Evolutionary conservation across 768 basidiomycete genomes (phyloP).

Genomic region (Stropharia rugosoannulata): DNA sequence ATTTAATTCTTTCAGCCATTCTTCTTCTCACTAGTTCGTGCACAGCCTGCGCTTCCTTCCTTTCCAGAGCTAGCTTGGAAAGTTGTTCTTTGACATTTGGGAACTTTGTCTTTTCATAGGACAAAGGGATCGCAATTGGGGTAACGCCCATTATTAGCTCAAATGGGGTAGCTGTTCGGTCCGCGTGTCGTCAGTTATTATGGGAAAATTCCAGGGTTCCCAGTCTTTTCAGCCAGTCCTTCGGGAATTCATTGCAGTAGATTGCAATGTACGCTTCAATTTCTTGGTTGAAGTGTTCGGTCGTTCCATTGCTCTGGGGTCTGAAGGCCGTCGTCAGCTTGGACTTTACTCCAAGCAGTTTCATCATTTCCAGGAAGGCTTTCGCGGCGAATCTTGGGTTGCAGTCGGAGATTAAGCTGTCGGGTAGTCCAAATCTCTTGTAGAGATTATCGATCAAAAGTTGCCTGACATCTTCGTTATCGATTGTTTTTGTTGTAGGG

Average conservation of each 20-base stretch:
- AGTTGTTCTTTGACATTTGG: slow-evolving; percentile 1
- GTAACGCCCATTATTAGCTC: slow-evolving; percentile 16
- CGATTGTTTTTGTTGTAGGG: slow-evolving; percentile 15
- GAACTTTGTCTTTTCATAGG: slow-evolving; percentile 8
- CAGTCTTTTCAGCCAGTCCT: slow-evolving; percentile 6
- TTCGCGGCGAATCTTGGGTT: slow-evolving; percentile 12
- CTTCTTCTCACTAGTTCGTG: slow-evolving; percentile 13
- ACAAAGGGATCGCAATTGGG: neutral
- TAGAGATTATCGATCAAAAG: slow-evolving; percentile 4
- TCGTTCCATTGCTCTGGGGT: slow-evolving; percentile 16
- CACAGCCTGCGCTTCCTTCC: slow-evolving; percentile 14
- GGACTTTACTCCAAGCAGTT: slow-evolving; percentile 8
- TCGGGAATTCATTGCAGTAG: slow-evolving; percentile 10
- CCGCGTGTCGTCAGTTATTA: slow-evolving; percentile 15
- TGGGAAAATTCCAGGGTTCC: slow-evolving; percentile 15
- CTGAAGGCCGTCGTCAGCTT: slow-evolving; percentile 12
- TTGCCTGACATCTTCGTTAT: neutral
- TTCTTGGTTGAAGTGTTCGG: slow-evolving; percentile 22
- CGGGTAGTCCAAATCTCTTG: slow-evolving; percentile 15
- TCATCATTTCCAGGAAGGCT: slow-evolving; percentile 9
- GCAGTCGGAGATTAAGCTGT: slow-evolving; percentile 16
- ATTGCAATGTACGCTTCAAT: slow-evolving; percentile 17
- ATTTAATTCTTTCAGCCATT: slow-evolving; percentile 28
- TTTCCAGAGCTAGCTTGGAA: neutral
- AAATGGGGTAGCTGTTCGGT: slow-evolving; percentile 16